phyloP scores from a whole-genome alignment of 805 yeast genomes.

The Pichia occidentalis region DNA sequence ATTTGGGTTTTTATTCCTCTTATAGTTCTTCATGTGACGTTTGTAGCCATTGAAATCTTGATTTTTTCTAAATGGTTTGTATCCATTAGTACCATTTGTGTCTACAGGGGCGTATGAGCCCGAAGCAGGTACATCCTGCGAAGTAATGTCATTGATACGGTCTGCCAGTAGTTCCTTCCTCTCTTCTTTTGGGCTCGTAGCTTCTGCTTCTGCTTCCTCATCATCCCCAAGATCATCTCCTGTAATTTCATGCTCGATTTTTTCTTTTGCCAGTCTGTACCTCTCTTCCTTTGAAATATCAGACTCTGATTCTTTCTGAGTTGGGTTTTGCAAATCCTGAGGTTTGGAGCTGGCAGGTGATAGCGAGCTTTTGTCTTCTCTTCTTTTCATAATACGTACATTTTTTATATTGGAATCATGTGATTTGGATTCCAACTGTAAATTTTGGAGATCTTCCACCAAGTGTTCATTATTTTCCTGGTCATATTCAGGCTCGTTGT shows the following conservation, averaged over 20 bases:
- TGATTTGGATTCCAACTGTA: neutral
- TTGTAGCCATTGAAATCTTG: no score
- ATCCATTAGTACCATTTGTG: slow-evolving; percentile 2
- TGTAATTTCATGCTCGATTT: slow-evolving; percentile 23
- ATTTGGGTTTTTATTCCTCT: slow-evolving; percentile 1
- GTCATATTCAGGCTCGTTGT: no score
- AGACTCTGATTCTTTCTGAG: slow-evolving; percentile 13
- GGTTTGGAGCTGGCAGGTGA: no score
- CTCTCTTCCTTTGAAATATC: slow-evolving; percentile 37
- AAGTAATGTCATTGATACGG: neutral
- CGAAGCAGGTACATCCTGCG: no score
- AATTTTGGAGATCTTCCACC: neutral
- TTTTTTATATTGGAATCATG: neutral
- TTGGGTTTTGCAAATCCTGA: neutral
- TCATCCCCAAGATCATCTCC: slow-evolving; percentile 22
- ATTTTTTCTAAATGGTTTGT: slow-evolving; percentile 2
- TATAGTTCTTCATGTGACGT: no score
- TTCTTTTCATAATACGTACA: slow-evolving; percentile 12
- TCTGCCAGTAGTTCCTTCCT: neutral
- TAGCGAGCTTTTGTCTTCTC: no score
- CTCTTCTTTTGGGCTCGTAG: slow-evolving; percentile 12
- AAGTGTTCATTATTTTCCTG: neutral
- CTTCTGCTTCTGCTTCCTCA: slow-evolving; percentile 23
- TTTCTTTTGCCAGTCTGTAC: slow-evolving; percentile 37
- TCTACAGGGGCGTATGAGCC: no score